Evolutionary conservation across 257 asterid genomes (phyloP).

Genomic region (Petunia axillaris): DNA sequence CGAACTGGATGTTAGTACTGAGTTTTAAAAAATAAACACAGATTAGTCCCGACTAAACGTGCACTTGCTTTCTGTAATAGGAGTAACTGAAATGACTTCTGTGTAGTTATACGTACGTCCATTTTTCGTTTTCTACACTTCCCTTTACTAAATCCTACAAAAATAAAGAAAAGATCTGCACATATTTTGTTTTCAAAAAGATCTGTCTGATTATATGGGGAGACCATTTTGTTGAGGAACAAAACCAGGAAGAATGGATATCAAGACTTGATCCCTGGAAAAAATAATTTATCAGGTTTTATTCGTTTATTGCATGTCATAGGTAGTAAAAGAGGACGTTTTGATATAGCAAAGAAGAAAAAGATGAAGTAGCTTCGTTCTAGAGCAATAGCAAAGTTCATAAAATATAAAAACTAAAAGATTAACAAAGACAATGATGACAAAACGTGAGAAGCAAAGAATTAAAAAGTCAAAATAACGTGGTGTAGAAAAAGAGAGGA

Average conservation of each 20-base stretch:
- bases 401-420: no score
- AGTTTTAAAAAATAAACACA: background rate
- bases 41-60: background rate
- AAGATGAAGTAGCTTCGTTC: no score
- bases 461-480: background rate
- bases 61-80: background rate
- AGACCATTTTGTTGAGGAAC: no score
- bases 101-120: background rate
- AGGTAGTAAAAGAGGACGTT: no score
- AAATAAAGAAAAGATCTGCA: no score
- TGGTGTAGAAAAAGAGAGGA: background rate
- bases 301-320: no score
- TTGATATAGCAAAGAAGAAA: no score
- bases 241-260: background rate
- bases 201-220: background rate
- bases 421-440: background rate
- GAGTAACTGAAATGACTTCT: slow-evolving; percentile 9
- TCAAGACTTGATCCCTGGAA: no score
- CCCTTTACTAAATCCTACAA: no score
- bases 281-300: no score
- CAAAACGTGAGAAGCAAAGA: background rate
- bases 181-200: background rate
- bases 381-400: no score
- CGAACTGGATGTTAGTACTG: background rate
- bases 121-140: background rate